phyloP scores from a whole-genome alignment of 2,329 filamentous ascomycete genomes.

The Arthrobotrys entomopaga region DNA sequence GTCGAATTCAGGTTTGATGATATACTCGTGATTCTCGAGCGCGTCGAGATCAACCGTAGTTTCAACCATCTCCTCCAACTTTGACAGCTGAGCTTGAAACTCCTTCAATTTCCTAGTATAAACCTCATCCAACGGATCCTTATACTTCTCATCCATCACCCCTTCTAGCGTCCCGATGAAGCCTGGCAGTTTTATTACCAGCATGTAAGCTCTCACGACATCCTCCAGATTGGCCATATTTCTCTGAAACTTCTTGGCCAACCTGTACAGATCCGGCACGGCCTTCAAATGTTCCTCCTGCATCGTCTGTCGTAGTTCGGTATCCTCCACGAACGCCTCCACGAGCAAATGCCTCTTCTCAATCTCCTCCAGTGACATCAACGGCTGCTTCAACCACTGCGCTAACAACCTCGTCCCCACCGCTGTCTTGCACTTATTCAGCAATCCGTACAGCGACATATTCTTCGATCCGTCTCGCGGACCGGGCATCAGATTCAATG shows the following conservation, averaged over 20 bases:
- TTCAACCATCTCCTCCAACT: constrained; percentile 97
- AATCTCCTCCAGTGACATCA: constrained; percentile 91
- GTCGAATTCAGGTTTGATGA: constrained; percentile 98
- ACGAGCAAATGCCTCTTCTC: constrained; percentile 92
- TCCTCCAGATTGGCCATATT: constrained; percentile 92
- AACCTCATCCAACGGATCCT: constrained; percentile 82
- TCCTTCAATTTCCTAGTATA: constrained; percentile 83
- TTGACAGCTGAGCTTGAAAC: constrained; percentile 80
- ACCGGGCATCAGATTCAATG: constrained; percentile 96
- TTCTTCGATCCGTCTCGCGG: constrained; percentile 93
- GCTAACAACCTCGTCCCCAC: constrained; percentile 88
- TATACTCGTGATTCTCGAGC: constrained; percentile 95
- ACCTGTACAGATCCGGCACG: constrained; percentile 90
- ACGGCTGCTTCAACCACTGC: constrained; percentile 96
- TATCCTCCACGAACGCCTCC: constrained; percentile 92
- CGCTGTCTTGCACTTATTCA: constrained; percentile 98
- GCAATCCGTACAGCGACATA: constrained; percentile 92
- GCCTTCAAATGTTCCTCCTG: constrained; percentile 94
- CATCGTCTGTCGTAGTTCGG: constrained; percentile 91
- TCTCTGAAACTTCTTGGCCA: constrained; percentile 94
- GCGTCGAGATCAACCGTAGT: constrained; percentile 96
- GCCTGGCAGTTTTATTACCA: constrained; percentile 87
- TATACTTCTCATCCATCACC: constrained; percentile 95
- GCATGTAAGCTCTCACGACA: constrained; percentile 93
- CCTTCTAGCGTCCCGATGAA: constrained; percentile 89